A percentile compares a stretch with the other conserved stretches of the same genome.
These are phyloP conservation scores for Paramyrothecium roridum DNA, from an alignment of 2,329 filamentous ascomycete genomes.

Conservation along the genomic window DNA sequence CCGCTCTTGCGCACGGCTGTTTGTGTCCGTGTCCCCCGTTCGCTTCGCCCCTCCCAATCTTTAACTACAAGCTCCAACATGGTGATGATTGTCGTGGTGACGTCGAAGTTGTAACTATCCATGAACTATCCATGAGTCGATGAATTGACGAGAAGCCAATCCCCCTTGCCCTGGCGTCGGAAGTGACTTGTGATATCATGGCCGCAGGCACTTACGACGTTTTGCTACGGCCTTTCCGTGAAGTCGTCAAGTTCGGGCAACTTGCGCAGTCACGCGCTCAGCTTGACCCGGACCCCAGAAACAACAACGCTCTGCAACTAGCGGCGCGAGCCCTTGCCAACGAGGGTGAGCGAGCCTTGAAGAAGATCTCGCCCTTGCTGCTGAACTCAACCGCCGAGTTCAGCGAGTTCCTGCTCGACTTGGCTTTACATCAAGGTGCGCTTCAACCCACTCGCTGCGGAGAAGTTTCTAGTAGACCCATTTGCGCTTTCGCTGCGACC, in stretches of 20 bases:
- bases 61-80: no score
- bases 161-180: no score
- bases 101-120: no score
- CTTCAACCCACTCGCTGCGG: no score
- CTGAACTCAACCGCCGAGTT: conserved; percentile 7
- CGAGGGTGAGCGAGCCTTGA: conserved; percentile 33
- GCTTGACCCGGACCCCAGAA: conserved; percentile 16
- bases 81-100: no score
- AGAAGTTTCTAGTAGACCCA: no score
- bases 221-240: conserved; percentile 32
- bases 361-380: conserved; percentile 27
- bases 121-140: no score
- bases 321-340: conserved; percentile 27
- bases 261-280: conserved; percentile 31
- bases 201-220: conserved; percentile 5
- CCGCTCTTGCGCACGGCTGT: no score
- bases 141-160: no score
- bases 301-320: conserved; percentile 22
- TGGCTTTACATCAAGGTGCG: conserved; percentile 33
- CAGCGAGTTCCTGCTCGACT: conserved; percentile 7
- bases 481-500: no score
- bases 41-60: no score
- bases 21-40: no score
- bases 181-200: neutral
- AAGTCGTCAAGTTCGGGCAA: conserved; percentile 34